A percentile compares a stretch with the other conserved stretches of the same genome.
Evolutionary conservation across 2,329 filamentous ascomycete genomes (phyloP).

Genomic region (Colletotrichum sidae): DNA sequence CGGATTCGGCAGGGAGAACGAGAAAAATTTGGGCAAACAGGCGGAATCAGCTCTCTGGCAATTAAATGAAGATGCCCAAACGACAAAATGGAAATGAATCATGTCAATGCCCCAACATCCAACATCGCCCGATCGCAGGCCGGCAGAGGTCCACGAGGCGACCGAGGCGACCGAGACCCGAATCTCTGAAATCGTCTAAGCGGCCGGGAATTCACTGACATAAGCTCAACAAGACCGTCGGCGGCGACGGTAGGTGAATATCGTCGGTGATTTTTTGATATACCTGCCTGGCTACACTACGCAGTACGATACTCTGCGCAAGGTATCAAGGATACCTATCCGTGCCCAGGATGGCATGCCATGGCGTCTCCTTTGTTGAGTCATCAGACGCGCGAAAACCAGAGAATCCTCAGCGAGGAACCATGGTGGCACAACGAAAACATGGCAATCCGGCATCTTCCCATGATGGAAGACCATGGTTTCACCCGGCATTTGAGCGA

Average conservation of each 20-base stretch:
- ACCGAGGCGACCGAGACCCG: constrained; percentile 28
- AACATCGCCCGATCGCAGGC: constrained; percentile 20
- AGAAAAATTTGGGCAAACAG: constrained; percentile 1
- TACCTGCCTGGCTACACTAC: not conserved
- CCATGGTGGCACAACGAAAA: constrained; percentile 20
- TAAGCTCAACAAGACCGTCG: constrained; percentile 21
- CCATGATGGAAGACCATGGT: constrained; percentile 23
- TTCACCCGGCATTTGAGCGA: constrained; percentile 21
- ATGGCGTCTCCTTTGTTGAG: constrained; percentile 17
- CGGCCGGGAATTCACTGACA: constrained; percentile 34
- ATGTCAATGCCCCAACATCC: constrained; percentile 7
- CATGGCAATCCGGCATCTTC: constrained; percentile 31
- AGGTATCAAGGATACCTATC: too few species aligned
- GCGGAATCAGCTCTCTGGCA: constrained; percentile 3
- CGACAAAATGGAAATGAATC: constrained; percentile 17
- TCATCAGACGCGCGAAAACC: constrained; percentile 26
- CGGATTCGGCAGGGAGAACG: constrained; percentile 3
- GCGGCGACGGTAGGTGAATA: constrained; percentile 5
- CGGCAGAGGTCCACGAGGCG: not conserved
- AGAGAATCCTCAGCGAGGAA: constrained; percentile 12
- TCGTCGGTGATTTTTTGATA: constrained; percentile 7
- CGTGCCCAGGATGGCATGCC: too few species aligned
- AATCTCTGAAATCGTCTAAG: constrained; percentile 21
- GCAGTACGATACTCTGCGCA: too few species aligned
- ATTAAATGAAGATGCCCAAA: constrained; percentile 21